Evolutionary conservation across 768 basidiomycete genomes (phyloP).

Genomic region (Serendipita sp.): DNA sequence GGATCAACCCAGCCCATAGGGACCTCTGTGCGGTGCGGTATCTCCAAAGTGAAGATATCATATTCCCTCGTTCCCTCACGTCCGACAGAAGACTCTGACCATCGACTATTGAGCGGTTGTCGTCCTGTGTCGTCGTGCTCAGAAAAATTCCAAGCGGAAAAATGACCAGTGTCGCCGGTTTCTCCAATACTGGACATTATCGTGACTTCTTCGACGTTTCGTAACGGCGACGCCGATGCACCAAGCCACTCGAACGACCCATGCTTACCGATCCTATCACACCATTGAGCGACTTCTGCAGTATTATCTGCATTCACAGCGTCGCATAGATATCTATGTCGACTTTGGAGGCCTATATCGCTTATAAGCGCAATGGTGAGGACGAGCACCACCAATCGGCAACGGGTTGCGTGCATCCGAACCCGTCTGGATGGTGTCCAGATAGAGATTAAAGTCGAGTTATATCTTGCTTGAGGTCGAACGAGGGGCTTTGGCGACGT

Average conservation of each 20-base stretch:
- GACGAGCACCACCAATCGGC: neutral
- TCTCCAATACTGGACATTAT: neutral
- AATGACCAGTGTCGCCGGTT: neutral
- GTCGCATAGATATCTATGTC: neutral
- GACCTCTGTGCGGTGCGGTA: neutral
- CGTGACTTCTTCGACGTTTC: neutral
- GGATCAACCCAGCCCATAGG: constrained; percentile 43
- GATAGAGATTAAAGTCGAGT: no score
- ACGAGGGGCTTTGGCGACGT: no score
- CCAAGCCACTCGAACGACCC: neutral
- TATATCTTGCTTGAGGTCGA: no score
- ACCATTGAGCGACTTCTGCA: neutral
- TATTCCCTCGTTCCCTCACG: neutral
- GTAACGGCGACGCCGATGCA: neutral
- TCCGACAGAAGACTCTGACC: neutral
- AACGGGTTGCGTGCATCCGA: neutral
- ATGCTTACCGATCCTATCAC: neutral
- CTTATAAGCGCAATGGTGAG: neutral
- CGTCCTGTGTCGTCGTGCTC: neutral
- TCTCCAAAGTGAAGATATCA: neutral
- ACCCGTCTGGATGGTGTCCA: no score
- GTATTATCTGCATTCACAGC: neutral
- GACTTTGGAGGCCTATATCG: neutral
- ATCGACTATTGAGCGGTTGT: neutral
- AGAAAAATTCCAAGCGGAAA: no score